Conservation (phyloP, 2,329 filamentous ascomycete genomes). For the Graphilbum fragrans region DNA sequence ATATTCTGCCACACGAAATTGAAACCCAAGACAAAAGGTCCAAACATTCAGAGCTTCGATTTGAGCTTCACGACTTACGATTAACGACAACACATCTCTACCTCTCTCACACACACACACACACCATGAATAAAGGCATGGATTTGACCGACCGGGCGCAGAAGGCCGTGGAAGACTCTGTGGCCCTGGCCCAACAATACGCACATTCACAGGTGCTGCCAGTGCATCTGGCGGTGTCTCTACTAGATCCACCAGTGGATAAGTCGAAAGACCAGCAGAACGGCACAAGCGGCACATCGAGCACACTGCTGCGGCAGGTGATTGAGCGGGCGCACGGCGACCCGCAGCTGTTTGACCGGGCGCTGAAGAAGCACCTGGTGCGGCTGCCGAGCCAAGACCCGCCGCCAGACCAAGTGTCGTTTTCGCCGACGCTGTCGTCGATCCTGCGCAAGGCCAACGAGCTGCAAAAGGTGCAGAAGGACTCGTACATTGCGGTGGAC, state of each 20-base stretch:
- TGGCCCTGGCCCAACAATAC: slow-evolving; percentile 79
- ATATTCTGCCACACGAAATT: background rate
- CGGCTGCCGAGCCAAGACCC: slow-evolving; percentile 90
- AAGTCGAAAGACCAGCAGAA: slow-evolving; percentile 77
- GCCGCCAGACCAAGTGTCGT: slow-evolving; percentile 75
- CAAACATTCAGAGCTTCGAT: background rate
- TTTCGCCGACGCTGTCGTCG: slow-evolving; percentile 71
- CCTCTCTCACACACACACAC: background rate
- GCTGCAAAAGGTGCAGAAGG: slow-evolving; percentile 93
- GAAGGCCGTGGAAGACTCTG: slow-evolving; percentile 80
- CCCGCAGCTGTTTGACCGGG: slow-evolving; percentile 73
- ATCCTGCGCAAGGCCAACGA: slow-evolving; percentile 77
- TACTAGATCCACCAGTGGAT: slow-evolving; percentile 65
- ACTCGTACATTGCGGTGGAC: slow-evolving; percentile 87
- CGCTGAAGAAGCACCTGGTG: slow-evolving; percentile 84
- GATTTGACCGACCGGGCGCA: slow-evolving; percentile 91
- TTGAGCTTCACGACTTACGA: background rate
- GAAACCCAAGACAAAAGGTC: background rate
- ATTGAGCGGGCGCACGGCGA: slow-evolving; percentile 91
- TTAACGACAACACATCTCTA: background rate
- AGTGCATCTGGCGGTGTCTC: slow-evolving; percentile 74
- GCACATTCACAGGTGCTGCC: slow-evolving; percentile 83
- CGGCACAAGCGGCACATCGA: slow-evolving; percentile 45
- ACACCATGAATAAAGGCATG: slow-evolving; percentile 60
- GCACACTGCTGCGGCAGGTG: slow-evolving; percentile 88